Percentiles rank a stretch among this genome's conserved stretches.
These are phyloP conservation scores for Hypoxylon sp. DNA, from an alignment of 2,329 filamentous ascomycete species.

Conservation along the genomic window DNA sequence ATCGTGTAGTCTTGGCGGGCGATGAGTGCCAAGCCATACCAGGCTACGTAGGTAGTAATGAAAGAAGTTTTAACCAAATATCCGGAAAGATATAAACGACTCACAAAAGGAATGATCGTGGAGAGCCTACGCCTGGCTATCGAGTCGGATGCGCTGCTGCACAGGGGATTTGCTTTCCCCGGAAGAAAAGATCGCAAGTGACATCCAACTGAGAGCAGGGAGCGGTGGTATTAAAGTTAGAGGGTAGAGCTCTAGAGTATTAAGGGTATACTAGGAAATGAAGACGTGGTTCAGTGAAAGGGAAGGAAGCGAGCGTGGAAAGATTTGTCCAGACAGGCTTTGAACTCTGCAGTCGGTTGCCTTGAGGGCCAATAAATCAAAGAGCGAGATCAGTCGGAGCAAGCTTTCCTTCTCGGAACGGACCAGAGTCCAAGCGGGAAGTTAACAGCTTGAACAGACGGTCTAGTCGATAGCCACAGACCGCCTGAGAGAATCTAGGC, in stretches of 20 bases:
- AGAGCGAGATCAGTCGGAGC: background rate
- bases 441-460: no score
- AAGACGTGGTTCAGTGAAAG: no score
- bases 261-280: background rate
- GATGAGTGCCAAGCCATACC: background rate
- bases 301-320: background rate
- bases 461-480: constrained; percentile 15
- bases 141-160: no score
- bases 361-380: background rate
- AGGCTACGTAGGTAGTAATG: background rate
- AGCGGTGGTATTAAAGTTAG: constrained; percentile 4
- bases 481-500: constrained; percentile 1
- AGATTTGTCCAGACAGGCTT: background rate
- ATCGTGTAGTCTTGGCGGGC: background rate
- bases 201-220: background rate
- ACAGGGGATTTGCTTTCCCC: no score
- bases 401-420: background rate
- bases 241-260: background rate
- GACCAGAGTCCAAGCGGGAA: no score
- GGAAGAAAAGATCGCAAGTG: background rate
- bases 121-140: background rate
- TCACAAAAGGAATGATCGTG: constrained; percentile 1
- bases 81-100: constrained; percentile 5
- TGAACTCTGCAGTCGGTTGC: background rate
- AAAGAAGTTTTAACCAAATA: background rate